A percentile compares a stretch with the other conserved stretches of the same genome.
Conservation (phyloP, 1,284 basidiomycete genomes). For the Entoloma clypeatum region DNA sequence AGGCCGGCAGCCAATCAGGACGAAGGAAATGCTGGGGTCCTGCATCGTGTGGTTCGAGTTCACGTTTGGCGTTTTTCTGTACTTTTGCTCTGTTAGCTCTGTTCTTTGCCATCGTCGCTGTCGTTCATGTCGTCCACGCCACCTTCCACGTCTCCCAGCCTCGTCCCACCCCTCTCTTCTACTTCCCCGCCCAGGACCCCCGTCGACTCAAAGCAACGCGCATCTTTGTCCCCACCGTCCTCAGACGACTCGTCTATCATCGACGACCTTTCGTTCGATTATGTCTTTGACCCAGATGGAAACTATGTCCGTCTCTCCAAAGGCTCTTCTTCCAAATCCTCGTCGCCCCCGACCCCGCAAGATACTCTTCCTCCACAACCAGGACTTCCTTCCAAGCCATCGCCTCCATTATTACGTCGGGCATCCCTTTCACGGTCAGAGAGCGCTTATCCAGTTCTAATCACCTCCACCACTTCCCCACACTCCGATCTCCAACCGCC, state of each 20-base stretch:
- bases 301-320: slow-evolving; percentile 53
- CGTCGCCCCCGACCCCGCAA: slow-evolving; percentile 40
- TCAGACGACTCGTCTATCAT: slow-evolving; percentile 60
- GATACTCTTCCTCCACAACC: slow-evolving; percentile 30
- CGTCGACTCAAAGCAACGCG: slow-evolving; percentile 26
- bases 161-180: slow-evolving; percentile 22
- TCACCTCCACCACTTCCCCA: slow-evolving; percentile 20
- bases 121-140: slow-evolving; percentile 22
- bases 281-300: slow-evolving; percentile 55
- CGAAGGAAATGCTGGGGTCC: slow-evolving; percentile 22
- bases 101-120: slow-evolving; percentile 23
- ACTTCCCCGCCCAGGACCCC: slow-evolving; percentile 36
- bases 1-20: slow-evolving; percentile 15
- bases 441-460: slow-evolving; percentile 44
- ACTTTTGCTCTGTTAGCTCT: slow-evolving; percentile 28
- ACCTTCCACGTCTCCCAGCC: slow-evolving; percentile 28
- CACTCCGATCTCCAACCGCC: slow-evolving; percentile 29
- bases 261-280: slow-evolving; percentile 70
- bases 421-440: slow-evolving; percentile 63
- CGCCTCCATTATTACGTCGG: slow-evolving; percentile 33
- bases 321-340: slow-evolving; percentile 40
- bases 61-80: slow-evolving; percentile 14
- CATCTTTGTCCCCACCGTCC: slow-evolving; percentile 36
- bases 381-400: slow-evolving; percentile 30
- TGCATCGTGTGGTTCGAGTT: slow-evolving; percentile 27